These are phyloP conservation scores for Ceratocystis eucalypticola DNA, from an alignment of 2,329 filamentous ascomycete genomes.

Conservation along the genomic window DNA sequence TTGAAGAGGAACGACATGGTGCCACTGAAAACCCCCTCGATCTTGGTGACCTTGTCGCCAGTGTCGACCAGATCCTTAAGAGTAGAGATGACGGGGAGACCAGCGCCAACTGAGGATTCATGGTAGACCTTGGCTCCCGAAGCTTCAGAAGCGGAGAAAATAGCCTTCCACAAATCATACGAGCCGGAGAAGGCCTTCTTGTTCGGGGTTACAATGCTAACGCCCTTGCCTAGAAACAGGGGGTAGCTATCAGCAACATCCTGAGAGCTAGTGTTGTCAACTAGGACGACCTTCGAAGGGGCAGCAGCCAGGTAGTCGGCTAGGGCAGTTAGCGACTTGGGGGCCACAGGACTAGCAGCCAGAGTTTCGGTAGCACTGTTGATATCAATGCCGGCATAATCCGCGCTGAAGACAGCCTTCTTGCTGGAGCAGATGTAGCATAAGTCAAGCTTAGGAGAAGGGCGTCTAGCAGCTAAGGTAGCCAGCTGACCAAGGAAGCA, in stretches of 20 bases:
- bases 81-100: conserved; percentile 84
- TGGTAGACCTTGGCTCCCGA: conserved; percentile 79
- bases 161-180: conserved; percentile 71
- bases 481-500: conserved; percentile 76
- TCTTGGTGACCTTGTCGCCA: conserved; percentile 78
- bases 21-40: conserved; percentile 94
- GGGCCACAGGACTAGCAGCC: conserved; percentile 46
- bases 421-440: conserved; percentile 78
- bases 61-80: conserved; percentile 89
- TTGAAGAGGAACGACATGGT: conserved; percentile 99
- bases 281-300: conserved; percentile 64
- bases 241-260: conserved; percentile 76
- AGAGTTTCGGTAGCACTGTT: conserved; percentile 49
- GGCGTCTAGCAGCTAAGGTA: conserved; percentile 49
- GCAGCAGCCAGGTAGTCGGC: conserved; percentile 65
- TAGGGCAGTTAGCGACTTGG: conserved; percentile 55
- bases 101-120: conserved; percentile 87
- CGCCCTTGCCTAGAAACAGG: conserved; percentile 60
- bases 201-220: conserved; percentile 91
- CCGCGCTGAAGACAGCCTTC: conserved; percentile 61
- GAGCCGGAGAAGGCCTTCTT: conserved; percentile 92
- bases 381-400: conserved; percentile 56
- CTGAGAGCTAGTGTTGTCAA: conserved; percentile 93
- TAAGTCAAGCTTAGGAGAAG: conserved; percentile 58
- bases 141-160: conserved; percentile 59